Evolutionary conservation across 1,284 basidiomycete genomes (phyloP), one percentile per base, ranked within the genome.

Genomic region (Ustilago cynodontis): DNA sequence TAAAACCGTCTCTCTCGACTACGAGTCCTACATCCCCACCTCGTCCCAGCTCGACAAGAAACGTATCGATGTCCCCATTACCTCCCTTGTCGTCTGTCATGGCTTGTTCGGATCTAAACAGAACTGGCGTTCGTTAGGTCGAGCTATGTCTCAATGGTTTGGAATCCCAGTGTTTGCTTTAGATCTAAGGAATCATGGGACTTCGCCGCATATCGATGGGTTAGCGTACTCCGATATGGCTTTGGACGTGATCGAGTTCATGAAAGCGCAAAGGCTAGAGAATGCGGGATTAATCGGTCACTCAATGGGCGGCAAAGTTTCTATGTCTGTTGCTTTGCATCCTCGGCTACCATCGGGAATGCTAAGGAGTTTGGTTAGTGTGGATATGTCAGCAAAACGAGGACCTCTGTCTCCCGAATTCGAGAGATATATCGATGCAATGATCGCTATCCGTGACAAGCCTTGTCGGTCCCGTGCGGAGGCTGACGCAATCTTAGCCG

Each of bases 271-370:
- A 2, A 74, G 82, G 3, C 81, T 89, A 9, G 72, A 68, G 11
- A 78, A 92, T n/a, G 88, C 93, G 26, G 89, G 91, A 0, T 88
- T 95, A 2, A 87, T 94, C 8, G 94, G 93, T 0, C 94, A 94
- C 82, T 94, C 93, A 2, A 94, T 95, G 93, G 94, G 94, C 65
- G 94, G 94, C 14, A 95, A 95, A 86, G 92, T 91, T 1, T 92
- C 92, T 0, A 94, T 94, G 93, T 85, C 91, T 1, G 87, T 93
- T 31, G 93, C 93, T 0, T 89, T 95, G 24, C 84, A 87, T 62
- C 88, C 80, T 87, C 89, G 31, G 83, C 18, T 87, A 86, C 52
- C 86, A 88, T 2, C 86, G 18, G 31, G 63, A 45, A 55, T 61
- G 62, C 41, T 95, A 18, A 87, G 88, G 14, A 88, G 90, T 43